These are phyloP conservation scores for Adansonia gregorii DNA, from an alignment of 441 rosid species.

Conservation along the genomic window DNA sequence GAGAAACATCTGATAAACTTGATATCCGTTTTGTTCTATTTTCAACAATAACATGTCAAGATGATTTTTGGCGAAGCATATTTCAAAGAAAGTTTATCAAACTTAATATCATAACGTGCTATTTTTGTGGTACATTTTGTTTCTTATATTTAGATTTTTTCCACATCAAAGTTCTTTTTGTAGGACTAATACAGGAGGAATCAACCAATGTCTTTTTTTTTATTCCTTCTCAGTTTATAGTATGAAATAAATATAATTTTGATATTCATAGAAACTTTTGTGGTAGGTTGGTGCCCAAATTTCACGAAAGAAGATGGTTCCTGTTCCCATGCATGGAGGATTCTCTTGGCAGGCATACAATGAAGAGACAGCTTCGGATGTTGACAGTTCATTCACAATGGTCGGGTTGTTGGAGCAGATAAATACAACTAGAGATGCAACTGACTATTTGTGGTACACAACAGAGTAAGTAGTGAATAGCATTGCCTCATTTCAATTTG, in stretches of 20 bases:
- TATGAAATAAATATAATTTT: constrained; percentile 23
- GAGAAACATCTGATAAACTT: constrained; percentile 30
- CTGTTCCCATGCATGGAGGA: constrained; percentile 74
- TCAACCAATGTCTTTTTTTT: constrained; percentile 3
- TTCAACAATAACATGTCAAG: background rate
- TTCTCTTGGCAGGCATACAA: constrained; percentile 89
- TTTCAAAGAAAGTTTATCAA: background rate
- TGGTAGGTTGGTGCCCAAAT: constrained; percentile 85
- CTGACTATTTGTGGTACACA: constrained; percentile 96
- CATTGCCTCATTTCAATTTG: constrained; percentile 3
- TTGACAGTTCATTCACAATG: constrained; percentile 69
- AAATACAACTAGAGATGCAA: constrained; percentile 80
- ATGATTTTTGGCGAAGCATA: background rate
- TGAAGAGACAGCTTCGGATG: constrained; percentile 66
- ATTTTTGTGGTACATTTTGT: background rate
- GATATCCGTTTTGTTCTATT: background rate
- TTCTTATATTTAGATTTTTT: background rate
- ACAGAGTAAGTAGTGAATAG: constrained; percentile 74
- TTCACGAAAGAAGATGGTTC: constrained; percentile 80
- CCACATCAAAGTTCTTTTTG: background rate
- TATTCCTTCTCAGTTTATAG: background rate
- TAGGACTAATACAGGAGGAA: background rate
- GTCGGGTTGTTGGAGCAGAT: constrained; percentile 92
- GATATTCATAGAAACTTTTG: constrained; percentile 22
- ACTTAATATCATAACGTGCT: background rate